Percentiles rank a stretch among this genome's conserved stretches.
phyloP scores from a whole-genome alignment of 2,329 filamentous ascomycete genomes.

The Ophiostoma ulmi region DNA sequence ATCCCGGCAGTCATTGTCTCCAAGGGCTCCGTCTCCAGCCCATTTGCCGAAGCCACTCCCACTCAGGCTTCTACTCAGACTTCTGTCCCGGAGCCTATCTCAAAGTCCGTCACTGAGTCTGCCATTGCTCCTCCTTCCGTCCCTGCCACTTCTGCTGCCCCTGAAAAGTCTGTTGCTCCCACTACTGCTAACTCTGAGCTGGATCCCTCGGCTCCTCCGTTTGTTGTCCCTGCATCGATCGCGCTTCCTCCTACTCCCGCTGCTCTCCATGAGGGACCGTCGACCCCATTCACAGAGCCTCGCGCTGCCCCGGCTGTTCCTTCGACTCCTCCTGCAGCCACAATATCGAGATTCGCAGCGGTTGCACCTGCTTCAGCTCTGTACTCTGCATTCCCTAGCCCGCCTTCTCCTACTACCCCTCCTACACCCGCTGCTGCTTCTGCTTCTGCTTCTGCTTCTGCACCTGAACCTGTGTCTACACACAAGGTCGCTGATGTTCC shows the following conservation, averaged over 20 bases:
- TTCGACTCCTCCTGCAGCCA: not conserved
- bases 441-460: not conserved
- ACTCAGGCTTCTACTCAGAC: not conserved
- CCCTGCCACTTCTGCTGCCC: not conserved
- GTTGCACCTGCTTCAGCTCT: not conserved
- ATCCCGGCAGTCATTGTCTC: slow-evolving; percentile 1
- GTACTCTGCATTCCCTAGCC: not conserved
- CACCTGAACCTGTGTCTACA: not conserved
- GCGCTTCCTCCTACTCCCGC: not conserved
- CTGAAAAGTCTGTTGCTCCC: not conserved
- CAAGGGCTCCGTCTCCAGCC: not conserved
- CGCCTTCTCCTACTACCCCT: not conserved
- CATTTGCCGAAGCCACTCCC: not conserved
- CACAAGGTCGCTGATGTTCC: not conserved
- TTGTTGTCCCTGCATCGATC: not conserved
- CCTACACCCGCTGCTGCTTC: not conserved
- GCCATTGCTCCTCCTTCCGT: not conserved
- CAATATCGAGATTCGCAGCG: not conserved
- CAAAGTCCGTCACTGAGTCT: not conserved
- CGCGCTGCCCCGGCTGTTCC: not conserved
- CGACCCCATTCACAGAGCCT: not conserved
- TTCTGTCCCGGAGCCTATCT: not conserved
- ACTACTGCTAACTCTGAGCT: not conserved
- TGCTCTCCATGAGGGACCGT: not conserved
- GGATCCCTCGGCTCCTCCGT: not conserved